A percentile compares a stretch with the other conserved stretches of the same genome.
Conservation (phyloP, 1,284 basidiomycete species). For the Xerocomus nothofagi region DNA sequence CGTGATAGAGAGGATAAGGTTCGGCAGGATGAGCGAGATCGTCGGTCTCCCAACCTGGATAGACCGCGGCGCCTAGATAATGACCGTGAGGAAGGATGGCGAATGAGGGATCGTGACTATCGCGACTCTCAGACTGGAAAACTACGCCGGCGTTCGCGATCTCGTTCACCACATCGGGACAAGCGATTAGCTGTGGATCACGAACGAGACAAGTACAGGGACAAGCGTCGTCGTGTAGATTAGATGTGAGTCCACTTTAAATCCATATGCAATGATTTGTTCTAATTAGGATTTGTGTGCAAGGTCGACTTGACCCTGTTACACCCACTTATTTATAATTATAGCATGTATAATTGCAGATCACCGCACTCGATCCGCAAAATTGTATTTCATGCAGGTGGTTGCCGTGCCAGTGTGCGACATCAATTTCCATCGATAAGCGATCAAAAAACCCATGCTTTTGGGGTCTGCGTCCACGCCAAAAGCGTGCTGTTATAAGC, state of each 20-base stretch:
- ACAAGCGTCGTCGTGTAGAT: constrained; percentile 42
- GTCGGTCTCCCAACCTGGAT: constrained; percentile 28
- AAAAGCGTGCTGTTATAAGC: constrained; percentile 20
- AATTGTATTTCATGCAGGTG: not conserved
- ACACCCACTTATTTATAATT: not conserved
- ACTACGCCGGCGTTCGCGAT: constrained; percentile 35
- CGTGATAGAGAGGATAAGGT: constrained; percentile 38
- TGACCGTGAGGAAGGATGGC: constrained; percentile 24
- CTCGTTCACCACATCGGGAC: constrained; percentile 38
- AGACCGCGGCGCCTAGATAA: constrained; percentile 29
- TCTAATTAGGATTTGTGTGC: not conserved
- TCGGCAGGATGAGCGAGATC: constrained; percentile 22
- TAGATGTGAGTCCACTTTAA: constrained; percentile 23
- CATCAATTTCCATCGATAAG: constrained; percentile 24
- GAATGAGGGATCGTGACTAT: constrained; percentile 27
- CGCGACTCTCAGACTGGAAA: constrained; percentile 22
- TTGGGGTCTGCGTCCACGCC: not conserved
- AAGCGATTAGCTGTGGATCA: constrained; percentile 41
- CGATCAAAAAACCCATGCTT: not conserved
- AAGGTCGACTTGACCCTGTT: not conserved
- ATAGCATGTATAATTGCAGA: not conserved
- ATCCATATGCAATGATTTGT: constrained; percentile 1
- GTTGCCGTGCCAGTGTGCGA: constrained; percentile 4
- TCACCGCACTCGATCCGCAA: constrained; percentile 9
- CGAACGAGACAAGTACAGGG: constrained; percentile 36